These are phyloP conservation scores for Termitomyces eurrhizus DNA, from an alignment of 768 basidiomycete genomes.

Conservation along the genomic window DNA sequence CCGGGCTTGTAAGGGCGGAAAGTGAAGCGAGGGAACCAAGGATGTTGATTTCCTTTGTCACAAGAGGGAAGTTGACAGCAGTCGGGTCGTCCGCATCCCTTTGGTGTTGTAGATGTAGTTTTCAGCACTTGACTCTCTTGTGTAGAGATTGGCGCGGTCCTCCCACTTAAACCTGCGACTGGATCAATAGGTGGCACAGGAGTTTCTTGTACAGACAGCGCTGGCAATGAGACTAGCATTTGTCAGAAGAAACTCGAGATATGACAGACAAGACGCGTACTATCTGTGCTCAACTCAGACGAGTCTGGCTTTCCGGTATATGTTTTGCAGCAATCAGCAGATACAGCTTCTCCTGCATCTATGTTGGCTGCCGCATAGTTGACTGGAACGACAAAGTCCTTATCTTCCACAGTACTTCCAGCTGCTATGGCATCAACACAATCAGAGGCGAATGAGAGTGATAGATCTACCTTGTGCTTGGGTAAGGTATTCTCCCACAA, in stretches of 20 bases:
- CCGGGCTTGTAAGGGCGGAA: conserved; percentile 14
- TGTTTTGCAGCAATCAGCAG: conserved; percentile 4
- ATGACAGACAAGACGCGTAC: not conserved
- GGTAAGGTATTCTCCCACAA: conserved; percentile 14
- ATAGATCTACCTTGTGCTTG: conserved; percentile 6
- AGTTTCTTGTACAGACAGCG: not conserved
- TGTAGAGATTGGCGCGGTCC: not conserved
- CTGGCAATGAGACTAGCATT: not conserved
- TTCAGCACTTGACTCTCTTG: not conserved
- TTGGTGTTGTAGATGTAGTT: not conserved
- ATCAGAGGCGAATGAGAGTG: too few relatives aligned
- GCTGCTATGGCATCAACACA: not conserved
- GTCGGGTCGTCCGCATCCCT: conserved; percentile 16
- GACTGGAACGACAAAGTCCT: conserved; percentile 11
- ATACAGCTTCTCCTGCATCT: conserved; percentile 11
- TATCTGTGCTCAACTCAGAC: not conserved
- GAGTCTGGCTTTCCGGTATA: not conserved
- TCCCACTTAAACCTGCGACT: not conserved
- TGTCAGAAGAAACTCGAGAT: not conserved
- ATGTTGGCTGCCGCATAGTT: conserved; percentile 14
- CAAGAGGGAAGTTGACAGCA: conserved; percentile 14
- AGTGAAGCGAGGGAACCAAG: conserved; percentile 15
- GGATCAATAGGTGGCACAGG: not conserved
- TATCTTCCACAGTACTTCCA: not conserved
- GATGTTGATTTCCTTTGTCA: conserved; percentile 6